Conservation (phyloP, 768 basidiomycete genomes). For the Pleurotus tuoliensis region DNA sequence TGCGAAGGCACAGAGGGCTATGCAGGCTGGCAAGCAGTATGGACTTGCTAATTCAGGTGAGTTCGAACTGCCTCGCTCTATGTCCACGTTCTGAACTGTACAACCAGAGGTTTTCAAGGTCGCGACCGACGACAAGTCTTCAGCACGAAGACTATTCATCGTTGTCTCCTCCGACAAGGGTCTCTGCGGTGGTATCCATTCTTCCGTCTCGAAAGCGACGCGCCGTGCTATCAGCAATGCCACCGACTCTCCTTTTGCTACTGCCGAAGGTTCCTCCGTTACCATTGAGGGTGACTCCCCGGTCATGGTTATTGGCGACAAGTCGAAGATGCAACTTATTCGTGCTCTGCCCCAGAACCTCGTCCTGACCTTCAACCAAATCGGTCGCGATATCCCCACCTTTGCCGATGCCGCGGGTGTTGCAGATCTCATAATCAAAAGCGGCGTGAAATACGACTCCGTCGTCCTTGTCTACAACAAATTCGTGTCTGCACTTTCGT, state of each 20-base stretch:
- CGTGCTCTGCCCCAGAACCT: slow-evolving; percentile 65
- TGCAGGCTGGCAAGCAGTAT: slow-evolving; percentile 88
- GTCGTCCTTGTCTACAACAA: slow-evolving; percentile 79
- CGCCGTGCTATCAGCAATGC: slow-evolving; percentile 63
- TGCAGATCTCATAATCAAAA: slow-evolving; percentile 87
- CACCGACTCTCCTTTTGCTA: slow-evolving; percentile 44
- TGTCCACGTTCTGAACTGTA: neutral
- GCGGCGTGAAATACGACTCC: slow-evolving; percentile 82
- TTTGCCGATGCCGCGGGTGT: slow-evolving; percentile 95
- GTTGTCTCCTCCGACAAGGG: slow-evolving; percentile 98
- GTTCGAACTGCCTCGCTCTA: slow-evolving; percentile 21
- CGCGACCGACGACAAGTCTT: slow-evolving; percentile 60
- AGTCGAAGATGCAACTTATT: slow-evolving; percentile 88
- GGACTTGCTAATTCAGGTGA: slow-evolving; percentile 87
- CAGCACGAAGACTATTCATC: slow-evolving; percentile 83
- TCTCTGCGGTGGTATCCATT: slow-evolving; percentile 99
- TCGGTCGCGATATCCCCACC: slow-evolving; percentile 95
- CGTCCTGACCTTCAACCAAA: slow-evolving; percentile 91
- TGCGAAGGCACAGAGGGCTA: slow-evolving; percentile 90
- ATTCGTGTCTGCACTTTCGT: slow-evolving; percentile 87
- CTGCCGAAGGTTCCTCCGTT: slow-evolving; percentile 34
- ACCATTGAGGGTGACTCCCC: slow-evolving; percentile 57
- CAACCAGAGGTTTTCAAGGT: slow-evolving; percentile 83
- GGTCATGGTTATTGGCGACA: slow-evolving; percentile 92
- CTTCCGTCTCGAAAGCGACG: slow-evolving; percentile 88